Evolutionary conservation across 805 yeast genomes (phyloP).

Genomic region (Candida qinlingensis): DNA sequence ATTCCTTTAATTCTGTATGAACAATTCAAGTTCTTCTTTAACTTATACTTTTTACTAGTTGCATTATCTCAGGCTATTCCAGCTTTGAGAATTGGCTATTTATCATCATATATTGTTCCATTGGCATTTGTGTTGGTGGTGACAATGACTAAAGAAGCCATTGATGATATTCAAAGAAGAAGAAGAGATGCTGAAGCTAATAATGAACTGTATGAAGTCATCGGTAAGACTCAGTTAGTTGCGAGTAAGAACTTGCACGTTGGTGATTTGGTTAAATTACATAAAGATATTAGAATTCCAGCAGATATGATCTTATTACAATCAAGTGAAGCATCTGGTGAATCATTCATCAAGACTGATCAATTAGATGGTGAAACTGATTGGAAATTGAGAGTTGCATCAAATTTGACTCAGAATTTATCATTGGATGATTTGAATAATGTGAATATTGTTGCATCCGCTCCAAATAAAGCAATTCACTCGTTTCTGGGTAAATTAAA

Average conservation of each 20-base stretch:
- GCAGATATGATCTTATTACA: constrained; percentile 87
- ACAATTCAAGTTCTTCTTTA: constrained; percentile 95
- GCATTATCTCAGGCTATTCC: constrained; percentile 93
- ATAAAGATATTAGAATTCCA: constrained; percentile 84
- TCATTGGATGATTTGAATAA: constrained; percentile 47
- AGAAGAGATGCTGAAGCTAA: constrained; percentile 88
- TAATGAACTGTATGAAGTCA: constrained; percentile 71
- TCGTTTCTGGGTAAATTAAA: constrained; percentile 71
- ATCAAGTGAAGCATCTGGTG: constrained; percentile 78
- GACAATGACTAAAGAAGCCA: constrained; percentile 93
- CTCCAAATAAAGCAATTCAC: constrained; percentile 83
- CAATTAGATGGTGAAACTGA: constrained; percentile 99
- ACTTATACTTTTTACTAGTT: constrained; percentile 84
- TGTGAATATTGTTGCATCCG: constrained; percentile 59
- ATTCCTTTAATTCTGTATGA: constrained; percentile 86
- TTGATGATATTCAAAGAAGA: constrained; percentile 88
- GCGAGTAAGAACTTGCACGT: constrained; percentile 65
- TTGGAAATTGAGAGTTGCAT: constrained; percentile 89
- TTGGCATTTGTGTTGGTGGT: constrained; percentile 86
- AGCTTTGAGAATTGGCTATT: constrained; percentile 83
- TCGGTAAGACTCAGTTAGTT: constrained; percentile 39
- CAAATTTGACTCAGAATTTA: constrained; percentile 61
- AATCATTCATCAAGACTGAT: constrained; percentile 91
- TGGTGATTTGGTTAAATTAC: constrained; percentile 77
- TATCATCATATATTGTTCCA: constrained; percentile 91